Percentiles rank a stretch among this genome's conserved stretches.
Evolutionary conservation across 495 filamentous ascomycete species (phyloP).

Genomic region (Lepidopterella palustris): DNA sequence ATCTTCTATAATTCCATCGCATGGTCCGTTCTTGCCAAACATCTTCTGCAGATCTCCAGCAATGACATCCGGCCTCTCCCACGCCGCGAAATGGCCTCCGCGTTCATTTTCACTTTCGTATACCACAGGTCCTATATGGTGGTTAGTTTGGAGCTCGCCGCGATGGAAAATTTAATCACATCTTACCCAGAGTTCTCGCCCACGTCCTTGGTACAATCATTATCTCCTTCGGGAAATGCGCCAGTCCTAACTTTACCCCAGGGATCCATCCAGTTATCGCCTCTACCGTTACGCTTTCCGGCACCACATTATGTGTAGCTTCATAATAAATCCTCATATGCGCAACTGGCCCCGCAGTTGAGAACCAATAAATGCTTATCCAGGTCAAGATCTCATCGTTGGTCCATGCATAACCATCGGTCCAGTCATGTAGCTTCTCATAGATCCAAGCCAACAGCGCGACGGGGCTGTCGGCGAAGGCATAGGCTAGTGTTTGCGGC

Average conservation of each 20-base stretch:
- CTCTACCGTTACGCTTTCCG: conserved; percentile 4
- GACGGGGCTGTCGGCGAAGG: conserved; percentile 46
- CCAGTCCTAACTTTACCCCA: conserved; percentile 14
- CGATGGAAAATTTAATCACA: too few species aligned
- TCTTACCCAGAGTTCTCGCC: conserved; percentile 18
- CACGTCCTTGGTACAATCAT: conserved; percentile 14
- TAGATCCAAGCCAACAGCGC: conserved; percentile 51
- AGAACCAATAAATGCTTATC: conserved; percentile 50
- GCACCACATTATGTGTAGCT: conserved; percentile 21
- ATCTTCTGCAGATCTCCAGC: conserved; percentile 51
- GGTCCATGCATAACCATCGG: conserved; percentile 47
- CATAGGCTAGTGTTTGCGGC: conserved; percentile 48
- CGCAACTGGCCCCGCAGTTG: conserved; percentile 45
- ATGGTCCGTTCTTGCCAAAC: conserved; percentile 47
- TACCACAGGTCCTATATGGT: conserved; percentile 25
- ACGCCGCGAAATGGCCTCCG: conserved; percentile 61
- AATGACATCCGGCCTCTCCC: conserved; percentile 49
- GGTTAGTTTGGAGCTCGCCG: too few species aligned
- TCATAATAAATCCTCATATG: conserved; percentile 49
- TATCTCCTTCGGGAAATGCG: conserved; percentile 24
- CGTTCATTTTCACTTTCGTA: conserved; percentile 32
- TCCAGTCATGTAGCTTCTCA: conserved; percentile 49
- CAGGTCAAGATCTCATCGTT: conserved; percentile 51
- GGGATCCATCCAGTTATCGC: conserved; percentile 1
- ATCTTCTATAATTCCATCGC: too few species aligned